Base-by-base conservation (phyloP, 345 rosid genomes). In the Toxicodendron radicans region DNA sequence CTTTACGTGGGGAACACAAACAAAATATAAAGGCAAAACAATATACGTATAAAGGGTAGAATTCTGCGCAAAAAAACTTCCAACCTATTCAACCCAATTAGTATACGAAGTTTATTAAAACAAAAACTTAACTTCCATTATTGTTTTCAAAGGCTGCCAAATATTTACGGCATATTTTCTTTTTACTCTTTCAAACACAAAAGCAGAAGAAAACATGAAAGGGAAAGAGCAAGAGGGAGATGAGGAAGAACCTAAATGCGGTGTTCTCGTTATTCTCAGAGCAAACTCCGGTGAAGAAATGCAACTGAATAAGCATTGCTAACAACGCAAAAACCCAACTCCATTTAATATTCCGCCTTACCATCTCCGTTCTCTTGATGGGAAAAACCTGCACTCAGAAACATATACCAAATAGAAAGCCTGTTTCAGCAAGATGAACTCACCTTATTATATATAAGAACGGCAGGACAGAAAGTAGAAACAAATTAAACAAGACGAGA, bases 221-320 rank as follows among this genome's bases (percentile, higher is more conserved):
- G 1, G 1, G 20, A 59, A 66, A 46, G 41, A 17, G 3, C 0
- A 11, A 46, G 53, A 54, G 14, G 23, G 56, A 38, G 38, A 32
- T 0, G 73, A 73, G 75, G 56, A 72, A 69, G 84, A 78, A 84
- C 86, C 90, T 82, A 68, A 76, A 33, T n/a, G 64, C 74, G 81
- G 82, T 69, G 64, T 68, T 65, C 64, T 38, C 7, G 38, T 0
- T 32, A 32, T 32, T 35, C 38, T 68, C 57, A 7, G 57, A 72
- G 52, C 43, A 46, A 58, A 65, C 68, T 14, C 72, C 53, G 33
- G 43, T 30, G 45, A 64, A 51, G 73, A 76, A 65, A 20, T 54
- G 64, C 3, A 74, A 62, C 43, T 45, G 16, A 52, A 49, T 30
- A 14, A 53, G 56, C 18, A 69, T 45, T 7, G 20, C 43, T 16